A percentile compares a stretch with the other conserved stretches of the same genome.
phyloP scores from a whole-genome alignment of 2,329 filamentous ascomycete genomes.

The Alternaria gansuensis region DNA sequence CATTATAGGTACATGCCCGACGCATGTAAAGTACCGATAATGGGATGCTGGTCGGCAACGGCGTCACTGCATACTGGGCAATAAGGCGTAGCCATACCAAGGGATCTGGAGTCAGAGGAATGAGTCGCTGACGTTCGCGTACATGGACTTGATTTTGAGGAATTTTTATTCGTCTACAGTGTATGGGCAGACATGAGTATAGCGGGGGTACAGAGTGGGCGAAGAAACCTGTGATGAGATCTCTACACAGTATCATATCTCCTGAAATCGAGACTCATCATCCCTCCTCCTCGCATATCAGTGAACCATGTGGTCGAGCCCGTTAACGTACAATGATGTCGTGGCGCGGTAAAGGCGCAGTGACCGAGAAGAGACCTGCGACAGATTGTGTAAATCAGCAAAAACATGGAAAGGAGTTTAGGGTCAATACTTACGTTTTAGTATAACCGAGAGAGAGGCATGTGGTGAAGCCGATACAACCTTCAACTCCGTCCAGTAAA shows the following conservation, averaged over 20 bases:
- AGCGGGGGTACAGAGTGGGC: background rate
- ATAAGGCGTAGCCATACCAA: background rate
- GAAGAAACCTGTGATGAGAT: background rate
- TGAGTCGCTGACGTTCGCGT: background rate
- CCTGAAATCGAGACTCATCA: background rate
- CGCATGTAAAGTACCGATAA: background rate
- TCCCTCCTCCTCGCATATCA: background rate
- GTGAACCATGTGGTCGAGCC: background rate
- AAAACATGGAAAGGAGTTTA: background rate
- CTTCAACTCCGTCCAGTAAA: constrained; percentile 9
- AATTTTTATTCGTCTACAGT: background rate
- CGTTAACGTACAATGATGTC: constrained; percentile 3
- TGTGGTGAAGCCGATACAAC: background rate
- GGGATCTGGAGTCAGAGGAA: background rate
- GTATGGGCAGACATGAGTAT: background rate
- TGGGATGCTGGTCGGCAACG: background rate
- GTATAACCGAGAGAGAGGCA: background rate
- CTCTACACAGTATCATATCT: background rate
- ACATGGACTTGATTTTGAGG: background rate
- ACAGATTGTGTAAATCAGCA: constrained; percentile 23
- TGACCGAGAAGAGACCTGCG: background rate
- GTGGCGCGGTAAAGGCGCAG: background rate
- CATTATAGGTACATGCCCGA: background rate
- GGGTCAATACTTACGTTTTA: constrained; percentile 20
- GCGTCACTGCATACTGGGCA: background rate